Evolutionary conservation across 169 alveolate genomes (phyloP).

Genomic region (Besnoitia besnoiti): DNA sequence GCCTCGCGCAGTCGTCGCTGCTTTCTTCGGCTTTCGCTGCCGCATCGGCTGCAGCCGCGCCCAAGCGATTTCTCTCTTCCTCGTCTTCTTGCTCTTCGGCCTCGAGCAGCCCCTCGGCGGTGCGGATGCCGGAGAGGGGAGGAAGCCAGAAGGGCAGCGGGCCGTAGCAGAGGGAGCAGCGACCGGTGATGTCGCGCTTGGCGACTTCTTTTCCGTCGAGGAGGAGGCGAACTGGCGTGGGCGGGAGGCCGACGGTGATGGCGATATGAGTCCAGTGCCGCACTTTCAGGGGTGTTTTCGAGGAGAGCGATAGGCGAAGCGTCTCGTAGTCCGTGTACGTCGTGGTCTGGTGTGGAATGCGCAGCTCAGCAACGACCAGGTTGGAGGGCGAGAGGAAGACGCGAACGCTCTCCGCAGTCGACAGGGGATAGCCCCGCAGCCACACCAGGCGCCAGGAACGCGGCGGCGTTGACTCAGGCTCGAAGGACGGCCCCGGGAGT

Average conservation of each 20-base stretch:
- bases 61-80: too few species aligned
- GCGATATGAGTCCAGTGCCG: conserved; percentile 57
- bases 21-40: too few species aligned
- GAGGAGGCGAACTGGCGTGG: conserved; percentile 10
- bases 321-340: conserved; percentile 46
- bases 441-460: conserved; percentile 56
- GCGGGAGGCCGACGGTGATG: conserved; percentile 41
- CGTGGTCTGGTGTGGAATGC: conserved; percentile 47
- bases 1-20: too few species aligned
- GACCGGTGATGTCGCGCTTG: conserved; percentile 27
- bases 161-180: conserved; percentile 62
- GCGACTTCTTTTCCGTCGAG: conserved; percentile 53
- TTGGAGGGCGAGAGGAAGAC: conserved; percentile 51
- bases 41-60: too few species aligned
- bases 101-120: not conserved
- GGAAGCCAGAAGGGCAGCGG: conserved; percentile 64
- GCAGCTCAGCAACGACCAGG: conserved; percentile 49
- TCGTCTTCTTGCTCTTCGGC: not conserved
- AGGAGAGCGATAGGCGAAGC: conserved; percentile 8
- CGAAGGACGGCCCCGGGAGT: too few species aligned
- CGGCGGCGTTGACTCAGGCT: too few species aligned
- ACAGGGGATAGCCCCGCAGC: conserved; percentile 47
- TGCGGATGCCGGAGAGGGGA: not conserved
- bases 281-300: conserved; percentile 26
- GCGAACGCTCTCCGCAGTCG: conserved; percentile 38